phyloP scores from a whole-genome alignment of 257 asterid genomes.

The Eustoma russellianum region DNA sequence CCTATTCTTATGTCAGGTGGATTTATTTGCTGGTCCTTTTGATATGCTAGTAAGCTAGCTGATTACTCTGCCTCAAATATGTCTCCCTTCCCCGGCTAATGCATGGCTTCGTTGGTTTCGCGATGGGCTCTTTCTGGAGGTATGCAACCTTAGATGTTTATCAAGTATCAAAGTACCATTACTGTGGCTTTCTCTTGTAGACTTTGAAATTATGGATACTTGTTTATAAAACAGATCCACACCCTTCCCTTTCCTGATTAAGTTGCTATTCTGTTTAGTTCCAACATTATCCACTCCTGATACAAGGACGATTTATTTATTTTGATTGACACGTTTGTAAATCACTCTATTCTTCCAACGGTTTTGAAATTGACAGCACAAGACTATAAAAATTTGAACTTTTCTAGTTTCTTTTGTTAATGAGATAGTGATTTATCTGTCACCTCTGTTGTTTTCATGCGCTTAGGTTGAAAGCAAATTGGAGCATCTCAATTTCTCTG shows the following conservation, averaged over 20 bases:
- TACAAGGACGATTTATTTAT: too few species aligned
- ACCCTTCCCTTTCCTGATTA: not conserved
- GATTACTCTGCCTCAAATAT: slow-evolving; percentile 5
- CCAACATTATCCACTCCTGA: too few species aligned
- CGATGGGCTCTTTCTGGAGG: slow-evolving; percentile 96
- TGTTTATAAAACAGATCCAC: too few species aligned
- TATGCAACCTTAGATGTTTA: slow-evolving; percentile 18
- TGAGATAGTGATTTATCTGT: not conserved
- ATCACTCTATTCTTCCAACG: too few species aligned
- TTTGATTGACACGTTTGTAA: too few species aligned
- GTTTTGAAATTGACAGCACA: too few species aligned
- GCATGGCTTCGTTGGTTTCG: slow-evolving; percentile 83
- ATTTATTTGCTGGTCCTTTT: not conserved
- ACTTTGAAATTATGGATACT: too few species aligned
- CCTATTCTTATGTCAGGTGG: too few species aligned
- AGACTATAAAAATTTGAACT: too few species aligned
- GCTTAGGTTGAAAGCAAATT: slow-evolving; percentile 59
- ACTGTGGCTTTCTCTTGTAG: too few species aligned
- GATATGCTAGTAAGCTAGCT: not conserved
- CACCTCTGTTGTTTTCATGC: slow-evolving; percentile 5
- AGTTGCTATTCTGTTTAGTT: too few species aligned
- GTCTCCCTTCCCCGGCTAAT: slow-evolving; percentile 42
- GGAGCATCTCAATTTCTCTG: slow-evolving; percentile 65
- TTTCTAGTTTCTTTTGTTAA: not conserved
- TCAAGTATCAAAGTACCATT: not conserved